These are phyloP conservation scores for Pseudocercospora cruenta DNA, from an alignment of 2,329 filamentous ascomycete species.

Conservation along the genomic window DNA sequence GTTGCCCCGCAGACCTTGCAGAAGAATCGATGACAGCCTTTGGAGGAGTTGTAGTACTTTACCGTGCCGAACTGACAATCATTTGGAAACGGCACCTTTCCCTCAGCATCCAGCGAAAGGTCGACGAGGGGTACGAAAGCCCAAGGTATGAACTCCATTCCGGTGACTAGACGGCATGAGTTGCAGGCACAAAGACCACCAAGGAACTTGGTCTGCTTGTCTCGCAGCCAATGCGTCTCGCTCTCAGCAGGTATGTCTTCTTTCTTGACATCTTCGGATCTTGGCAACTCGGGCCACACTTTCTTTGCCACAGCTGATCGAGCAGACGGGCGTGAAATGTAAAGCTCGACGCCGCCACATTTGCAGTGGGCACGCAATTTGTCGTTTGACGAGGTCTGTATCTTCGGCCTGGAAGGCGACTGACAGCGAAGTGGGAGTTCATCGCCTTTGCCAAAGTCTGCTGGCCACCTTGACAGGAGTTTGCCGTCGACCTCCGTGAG, in stretches of 20 bases:
- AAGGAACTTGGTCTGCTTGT: constrained; percentile 55
- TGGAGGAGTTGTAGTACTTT: constrained; percentile 58
- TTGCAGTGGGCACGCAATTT: constrained; percentile 54
- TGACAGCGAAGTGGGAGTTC: constrained; percentile 32
- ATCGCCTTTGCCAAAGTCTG: constrained; percentile 19
- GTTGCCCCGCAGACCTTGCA: constrained; percentile 66
- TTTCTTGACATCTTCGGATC: constrained; percentile 45
- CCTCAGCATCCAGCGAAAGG: constrained; percentile 49
- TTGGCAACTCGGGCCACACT: constrained; percentile 57
- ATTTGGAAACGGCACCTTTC: constrained; percentile 35
- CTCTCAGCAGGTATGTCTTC: constrained; percentile 47
- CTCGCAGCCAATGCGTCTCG: constrained; percentile 64
- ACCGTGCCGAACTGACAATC: constrained; percentile 47
- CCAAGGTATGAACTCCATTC: constrained; percentile 69
- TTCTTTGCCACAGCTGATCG: constrained; percentile 52
- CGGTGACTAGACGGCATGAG: constrained; percentile 63
- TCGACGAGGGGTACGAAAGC: constrained; percentile 65
- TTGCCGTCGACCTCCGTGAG: constrained; percentile 33
- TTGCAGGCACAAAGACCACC: constrained; percentile 65
- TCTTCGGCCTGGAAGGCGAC: constrained; percentile 12
- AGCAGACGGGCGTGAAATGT: constrained; percentile 59
- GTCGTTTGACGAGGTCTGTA: constrained; percentile 14
- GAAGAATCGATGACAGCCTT: constrained; percentile 61
- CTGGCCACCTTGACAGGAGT: constrained; percentile 34
- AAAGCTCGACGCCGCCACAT: constrained; percentile 61